Conservation (phyloP, 1,284 basidiomycete species). For the Ceratobasidium sp. region DNA sequence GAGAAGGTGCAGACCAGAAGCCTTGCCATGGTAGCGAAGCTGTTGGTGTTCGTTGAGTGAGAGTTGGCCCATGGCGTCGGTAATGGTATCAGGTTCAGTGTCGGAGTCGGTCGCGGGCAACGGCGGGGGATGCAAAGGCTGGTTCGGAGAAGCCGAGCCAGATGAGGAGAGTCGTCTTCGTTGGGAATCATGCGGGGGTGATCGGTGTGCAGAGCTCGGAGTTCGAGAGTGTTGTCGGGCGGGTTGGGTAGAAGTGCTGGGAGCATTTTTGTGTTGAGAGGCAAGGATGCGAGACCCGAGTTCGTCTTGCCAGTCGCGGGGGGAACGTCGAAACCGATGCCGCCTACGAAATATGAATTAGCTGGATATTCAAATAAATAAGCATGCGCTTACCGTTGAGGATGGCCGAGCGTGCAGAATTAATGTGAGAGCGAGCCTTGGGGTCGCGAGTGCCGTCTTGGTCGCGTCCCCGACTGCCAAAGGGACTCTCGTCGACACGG, state of each 20-base stretch:
- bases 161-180: slow-evolving; percentile 40
- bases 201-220: slow-evolving; percentile 15
- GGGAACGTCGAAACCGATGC: slow-evolving; percentile 58
- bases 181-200: slow-evolving; percentile 22
- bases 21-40: slow-evolving; percentile 80
- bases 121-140: not conserved
- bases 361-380: slow-evolving; percentile 52
- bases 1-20: slow-evolving; percentile 79
- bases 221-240: not conserved
- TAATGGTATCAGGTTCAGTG: slow-evolving; percentile 54
- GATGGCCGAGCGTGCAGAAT: slow-evolving; percentile 24
- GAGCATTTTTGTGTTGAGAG: not conserved
- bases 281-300: slow-evolving; percentile 60
- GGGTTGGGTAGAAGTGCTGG: not conserved
- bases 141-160: slow-evolving; percentile 26
- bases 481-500: slow-evolving; percentile 76
- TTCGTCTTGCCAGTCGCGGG: slow-evolving; percentile 80
- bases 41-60: slow-evolving; percentile 85
- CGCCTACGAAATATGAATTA: slow-evolving; percentile 55
- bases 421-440: slow-evolving; percentile 32
- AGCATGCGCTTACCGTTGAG: slow-evolving; percentile 38
- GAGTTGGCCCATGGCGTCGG: slow-evolving; percentile 79
- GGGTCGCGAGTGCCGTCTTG: slow-evolving; percentile 28
- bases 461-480: slow-evolving; percentile 60
- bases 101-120: slow-evolving; percentile 9